These are phyloP conservation scores for Globisporangium cylindrosporum DNA, from an alignment of 352 stramenopile species.

Conservation along the genomic window DNA sequence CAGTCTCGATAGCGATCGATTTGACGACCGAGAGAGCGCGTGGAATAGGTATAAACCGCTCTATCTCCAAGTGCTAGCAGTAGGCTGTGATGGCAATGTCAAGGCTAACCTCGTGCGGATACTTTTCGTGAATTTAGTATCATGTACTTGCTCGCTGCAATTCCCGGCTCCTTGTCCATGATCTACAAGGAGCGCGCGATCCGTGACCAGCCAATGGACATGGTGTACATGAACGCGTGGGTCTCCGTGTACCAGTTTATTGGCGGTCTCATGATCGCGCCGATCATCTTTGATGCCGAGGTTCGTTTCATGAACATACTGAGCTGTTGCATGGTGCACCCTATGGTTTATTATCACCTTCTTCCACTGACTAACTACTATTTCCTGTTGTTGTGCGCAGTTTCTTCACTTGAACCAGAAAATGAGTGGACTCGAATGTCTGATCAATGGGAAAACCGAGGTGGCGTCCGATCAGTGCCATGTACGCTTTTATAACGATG, in stretches of 20 bases:
- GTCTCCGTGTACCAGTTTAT: constrained; percentile 86
- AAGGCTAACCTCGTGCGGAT: background rate
- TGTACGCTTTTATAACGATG: constrained; percentile 27
- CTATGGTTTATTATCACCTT: background rate
- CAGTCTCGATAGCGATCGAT: constrained; percentile 60
- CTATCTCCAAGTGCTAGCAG: background rate
- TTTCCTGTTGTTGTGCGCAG: constrained; percentile 17
- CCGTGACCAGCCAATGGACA: constrained; percentile 81
- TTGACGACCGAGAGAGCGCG: constrained; percentile 67
- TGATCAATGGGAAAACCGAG: constrained; percentile 75
- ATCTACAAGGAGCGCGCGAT: constrained; percentile 85
- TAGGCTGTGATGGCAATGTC: constrained; percentile 11
- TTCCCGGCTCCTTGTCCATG: constrained; percentile 80
- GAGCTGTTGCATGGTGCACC: background rate
- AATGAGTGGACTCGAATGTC: constrained; percentile 71
- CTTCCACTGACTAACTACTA: background rate
- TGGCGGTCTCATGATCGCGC: constrained; percentile 70
- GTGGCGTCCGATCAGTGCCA: constrained; percentile 70
- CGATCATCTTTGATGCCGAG: constrained; percentile 77
- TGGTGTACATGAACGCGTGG: constrained; percentile 87
- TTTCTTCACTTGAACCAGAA: constrained; percentile 75
- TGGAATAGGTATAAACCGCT: constrained; percentile 62
- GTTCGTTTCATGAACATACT: constrained; percentile 31
- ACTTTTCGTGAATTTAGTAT: constrained; percentile 24
- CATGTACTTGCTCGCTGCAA: constrained; percentile 73